Evolutionary conservation across 2,329 filamentous ascomycete genomes (phyloP), one percentile per base, ranked within the genome.

Genomic region (Berkeleyomyces basicola): DNA sequence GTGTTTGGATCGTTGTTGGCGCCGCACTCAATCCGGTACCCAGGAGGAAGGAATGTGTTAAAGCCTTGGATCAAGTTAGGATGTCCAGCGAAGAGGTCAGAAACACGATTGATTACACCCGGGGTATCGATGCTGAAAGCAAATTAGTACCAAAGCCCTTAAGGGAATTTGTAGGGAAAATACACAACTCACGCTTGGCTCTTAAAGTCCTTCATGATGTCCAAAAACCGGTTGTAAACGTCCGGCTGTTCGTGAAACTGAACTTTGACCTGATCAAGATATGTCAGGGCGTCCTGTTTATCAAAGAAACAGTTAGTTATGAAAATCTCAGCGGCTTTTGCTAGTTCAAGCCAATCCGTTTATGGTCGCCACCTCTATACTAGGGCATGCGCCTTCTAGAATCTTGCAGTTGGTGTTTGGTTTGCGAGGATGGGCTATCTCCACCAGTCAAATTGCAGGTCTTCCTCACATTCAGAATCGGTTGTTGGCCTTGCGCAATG

Each of bases 161-260:
- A 59, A 10, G 9, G 9, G 9, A 4, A 53, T 36, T 1, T 39
- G 14, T 16, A 46, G 65, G 16, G 37, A 46, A 53, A 47, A 16
- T 47, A 7, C 31, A 14, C 57, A 62, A 80, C 87, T 75, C 78
- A 91, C 82, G 91, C 90, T 75, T 96, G 92, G 69, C 90, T 96
- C 75, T 99, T 99, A 73, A 99, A 99, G 69, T 99, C 93, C 71
- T 99, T 99, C 93, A 99, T 99, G 58, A 99, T 99, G 69, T 99
- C 93, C 55, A 99, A 76, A 69, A 99, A 97, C 44, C 88, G 81
- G 70, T 97, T 97, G 70, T 99, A 99, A 0, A 99, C 93, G 72
- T 97, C 92, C 3, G 93, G 91, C 68, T 96, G 90, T 66, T 97
- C 92, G 65, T 90, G 88, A 68, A 99, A 99, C 70, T 96, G 91